phyloP scores from a whole-genome alignment of 1,284 basidiomycete genomes.

The Cryptococcus neoformans region DNA sequence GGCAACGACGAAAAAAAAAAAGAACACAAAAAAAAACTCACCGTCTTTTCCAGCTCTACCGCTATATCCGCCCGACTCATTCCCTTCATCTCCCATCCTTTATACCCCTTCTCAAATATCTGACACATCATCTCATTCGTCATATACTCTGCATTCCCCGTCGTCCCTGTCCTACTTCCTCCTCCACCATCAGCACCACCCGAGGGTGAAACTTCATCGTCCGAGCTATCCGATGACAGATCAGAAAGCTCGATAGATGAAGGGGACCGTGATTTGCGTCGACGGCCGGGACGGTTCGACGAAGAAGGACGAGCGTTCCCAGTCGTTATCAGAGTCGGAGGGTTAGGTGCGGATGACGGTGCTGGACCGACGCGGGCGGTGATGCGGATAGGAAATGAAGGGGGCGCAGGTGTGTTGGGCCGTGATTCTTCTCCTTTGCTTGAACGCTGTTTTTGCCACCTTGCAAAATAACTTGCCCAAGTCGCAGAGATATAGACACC shows the following conservation, averaged over 20 bases:
- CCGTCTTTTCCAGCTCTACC: background rate
- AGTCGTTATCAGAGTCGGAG: too few relatives aligned
- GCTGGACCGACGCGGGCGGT: too few relatives aligned
- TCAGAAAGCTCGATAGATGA: too few relatives aligned
- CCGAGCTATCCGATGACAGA: background rate
- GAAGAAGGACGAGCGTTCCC: background rate
- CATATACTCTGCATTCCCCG: background rate
- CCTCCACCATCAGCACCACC: background rate
- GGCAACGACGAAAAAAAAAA: too few relatives aligned
- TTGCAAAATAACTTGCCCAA: background rate
- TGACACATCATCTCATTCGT: background rate
- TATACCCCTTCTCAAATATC: slow-evolving; percentile 6
- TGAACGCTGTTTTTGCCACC: background rate
- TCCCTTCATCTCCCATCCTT: background rate
- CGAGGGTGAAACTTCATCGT: background rate
- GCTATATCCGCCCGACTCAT: slow-evolving; percentile 5
- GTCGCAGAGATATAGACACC: background rate
- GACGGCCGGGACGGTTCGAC: background rate
- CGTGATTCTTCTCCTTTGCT: background rate
- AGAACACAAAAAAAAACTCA: background rate
- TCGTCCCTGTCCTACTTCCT: too few relatives aligned
- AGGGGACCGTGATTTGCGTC: background rate
- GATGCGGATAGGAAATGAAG: too few relatives aligned
- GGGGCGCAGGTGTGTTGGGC: too few relatives aligned
- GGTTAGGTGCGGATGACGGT: too few relatives aligned